These are phyloP conservation scores for Paramecium sonneborni DNA, from an alignment of 73 alveolate species.

Conservation along the genomic window DNA sequence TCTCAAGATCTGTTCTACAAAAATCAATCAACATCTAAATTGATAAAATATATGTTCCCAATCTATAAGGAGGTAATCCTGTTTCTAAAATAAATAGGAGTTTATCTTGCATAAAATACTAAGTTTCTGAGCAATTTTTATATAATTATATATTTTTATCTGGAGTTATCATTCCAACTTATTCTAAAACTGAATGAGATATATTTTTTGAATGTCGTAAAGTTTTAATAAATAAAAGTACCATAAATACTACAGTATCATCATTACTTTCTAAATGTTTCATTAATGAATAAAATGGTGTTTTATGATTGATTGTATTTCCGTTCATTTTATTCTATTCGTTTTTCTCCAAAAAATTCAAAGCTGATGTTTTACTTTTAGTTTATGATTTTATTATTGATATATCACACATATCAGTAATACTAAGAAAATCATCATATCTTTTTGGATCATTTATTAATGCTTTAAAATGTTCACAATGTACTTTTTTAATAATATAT, in stretches of 20 bases:
- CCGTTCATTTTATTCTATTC: background rate
- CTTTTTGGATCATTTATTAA: background rate
- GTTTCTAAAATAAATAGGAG: background rate
- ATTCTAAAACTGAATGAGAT: constrained; percentile 19
- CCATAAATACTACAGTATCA: constrained; percentile 31
- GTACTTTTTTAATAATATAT: background rate
- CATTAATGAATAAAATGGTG: background rate
- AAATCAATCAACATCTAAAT: background rate
- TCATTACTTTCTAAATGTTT: constrained; percentile 4
- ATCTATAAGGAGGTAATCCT: constrained; percentile 37
- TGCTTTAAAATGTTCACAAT: background rate
- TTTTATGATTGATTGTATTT: background rate
- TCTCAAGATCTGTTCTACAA: background rate
- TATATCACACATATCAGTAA: background rate
- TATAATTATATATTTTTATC: constrained; percentile 41
- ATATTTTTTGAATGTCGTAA: constrained; percentile 5
- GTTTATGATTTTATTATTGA: background rate
- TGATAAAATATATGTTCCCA: background rate
- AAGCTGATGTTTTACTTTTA: background rate
- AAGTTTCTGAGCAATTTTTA: background rate
- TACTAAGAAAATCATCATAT: background rate
- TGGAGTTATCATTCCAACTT: constrained; percentile 19
- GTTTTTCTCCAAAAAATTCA: background rate
- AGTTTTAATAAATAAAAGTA: background rate
- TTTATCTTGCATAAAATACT: background rate